Base-by-base conservation (phyloP, 2,329 filamentous ascomycete genomes). In the Ophiostoma novo-ulmi region DNA sequence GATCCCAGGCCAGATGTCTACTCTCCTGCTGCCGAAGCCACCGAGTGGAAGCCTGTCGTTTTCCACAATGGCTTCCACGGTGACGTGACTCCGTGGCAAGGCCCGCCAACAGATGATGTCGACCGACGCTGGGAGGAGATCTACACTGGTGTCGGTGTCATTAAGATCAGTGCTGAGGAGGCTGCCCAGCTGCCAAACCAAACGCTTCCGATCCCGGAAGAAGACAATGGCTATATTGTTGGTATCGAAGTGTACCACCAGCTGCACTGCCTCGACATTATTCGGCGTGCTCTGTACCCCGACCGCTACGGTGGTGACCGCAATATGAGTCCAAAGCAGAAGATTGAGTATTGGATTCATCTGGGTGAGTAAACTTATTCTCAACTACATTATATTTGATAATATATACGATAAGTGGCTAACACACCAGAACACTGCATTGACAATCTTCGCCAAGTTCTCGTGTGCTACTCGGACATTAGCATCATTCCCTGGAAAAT, bases 21-120 rank as follows among this genome's bases (percentile, higher is more conserved):
- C n/a, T 68, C 66, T 11, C 66, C 66, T 8, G 66, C 66, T 13
- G 66, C 66, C 17, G 66, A 41, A 20, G 66, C 66, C 11, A 68
- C 66, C 13, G 17, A 35, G 38, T 68, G 66, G 66, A 68, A 48
- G 38, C 66, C 66, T 10, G 39, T 68, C 13, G 66, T 68, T 14
- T 68, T 68, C 39, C 66, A 68, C 41, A 68, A 68, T 26, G 66
- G 66, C 41, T 68, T 68, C 26, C 66, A 68, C 26, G 66, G 66
- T 5, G 66, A 68, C 41, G 66, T 68, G 22, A 68, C 66, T 2
- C 66, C 66, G 26, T 68, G 66, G 66, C 66, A 68, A 31, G 66
- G 66, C 10, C 66, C 66, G 41, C 66, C 66, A 11, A 39, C 6
- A 1, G 66, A 68, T 8, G 66, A 68, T n/a, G 66, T 68, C 17